Evolutionary conservation across 148 eudicot genomes (phyloP).

Genomic region (Arctostaphylos glauca): DNA sequence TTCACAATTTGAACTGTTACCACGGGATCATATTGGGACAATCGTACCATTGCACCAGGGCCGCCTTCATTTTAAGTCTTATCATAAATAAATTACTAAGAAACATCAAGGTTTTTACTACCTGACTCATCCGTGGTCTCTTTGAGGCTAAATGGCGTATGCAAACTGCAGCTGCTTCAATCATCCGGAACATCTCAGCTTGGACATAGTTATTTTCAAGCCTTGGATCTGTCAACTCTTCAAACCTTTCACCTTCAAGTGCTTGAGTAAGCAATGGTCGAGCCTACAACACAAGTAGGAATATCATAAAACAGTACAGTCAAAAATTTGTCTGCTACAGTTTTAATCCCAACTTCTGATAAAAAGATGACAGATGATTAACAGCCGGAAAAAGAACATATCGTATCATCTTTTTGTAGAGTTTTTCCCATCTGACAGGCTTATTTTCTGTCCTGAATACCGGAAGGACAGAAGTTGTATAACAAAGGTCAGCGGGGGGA

Average conservation of each 20-base stretch:
- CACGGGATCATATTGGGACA: no score
- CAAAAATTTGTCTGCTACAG: neutral
- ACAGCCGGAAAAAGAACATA: neutral
- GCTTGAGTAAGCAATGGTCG: slow-evolving; percentile 83
- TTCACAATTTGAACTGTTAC: no score
- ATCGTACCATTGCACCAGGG: no score
- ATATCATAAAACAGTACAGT: neutral
- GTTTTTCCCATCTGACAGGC: neutral
- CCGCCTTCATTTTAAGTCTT: no score
- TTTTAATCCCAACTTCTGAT: neutral
- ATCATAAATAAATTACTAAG: neutral
- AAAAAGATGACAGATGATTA: neutral
- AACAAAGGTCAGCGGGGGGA: neutral
- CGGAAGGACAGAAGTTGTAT: neutral
- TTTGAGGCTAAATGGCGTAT: slow-evolving; percentile 80
- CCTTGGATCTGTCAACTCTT: slow-evolving; percentile 68
- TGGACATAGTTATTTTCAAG: slow-evolving; percentile 58
- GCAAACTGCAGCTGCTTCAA: slow-evolving; percentile 98
- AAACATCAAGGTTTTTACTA: slow-evolving; percentile 9
- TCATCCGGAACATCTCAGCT: slow-evolving; percentile 76
- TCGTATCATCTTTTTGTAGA: neutral
- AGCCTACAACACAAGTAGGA: slow-evolving; percentile 47
- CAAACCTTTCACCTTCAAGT: slow-evolving; percentile 65
- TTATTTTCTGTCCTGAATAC: neutral
- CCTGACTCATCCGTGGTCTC: slow-evolving; percentile 96